A percentile compares a stretch with the other conserved stretches of the same genome.
phyloP scores from a whole-genome alignment of 1,284 basidiomycete species.

The Hemileia vastatrix region DNA sequence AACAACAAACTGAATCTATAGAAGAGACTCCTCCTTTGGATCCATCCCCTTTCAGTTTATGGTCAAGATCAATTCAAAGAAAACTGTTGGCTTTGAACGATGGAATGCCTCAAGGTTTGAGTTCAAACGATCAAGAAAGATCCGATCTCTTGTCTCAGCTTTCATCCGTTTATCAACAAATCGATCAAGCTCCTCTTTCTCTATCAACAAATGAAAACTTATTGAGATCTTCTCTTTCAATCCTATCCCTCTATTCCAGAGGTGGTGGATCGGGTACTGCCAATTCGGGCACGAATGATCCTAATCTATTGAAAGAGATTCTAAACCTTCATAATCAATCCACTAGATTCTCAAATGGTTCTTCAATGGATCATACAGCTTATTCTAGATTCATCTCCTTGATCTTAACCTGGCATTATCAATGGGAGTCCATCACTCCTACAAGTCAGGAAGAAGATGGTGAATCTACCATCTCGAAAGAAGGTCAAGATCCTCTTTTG shows the following conservation, averaged over 20 bases:
- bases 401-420: no score
- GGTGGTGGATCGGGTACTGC: no score
- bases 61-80: not conserved
- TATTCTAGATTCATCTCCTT: no score
- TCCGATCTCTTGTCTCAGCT: not conserved
- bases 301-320: no score
- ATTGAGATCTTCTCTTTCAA: not conserved
- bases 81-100: not conserved
- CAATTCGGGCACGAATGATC: no score
- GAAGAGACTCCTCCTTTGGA: not conserved
- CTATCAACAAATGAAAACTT: not conserved
- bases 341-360: no score
- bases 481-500: no score
- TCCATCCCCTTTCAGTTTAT: not conserved
- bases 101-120: not conserved
- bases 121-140: not conserved
- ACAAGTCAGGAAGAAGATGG: no score
- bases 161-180: not conserved
- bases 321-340: no score
- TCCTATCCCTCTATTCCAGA: not conserved
- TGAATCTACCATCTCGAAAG: no score
- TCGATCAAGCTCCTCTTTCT: not conserved
- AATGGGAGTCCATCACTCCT: no score
- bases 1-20: not conserved
- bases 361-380: no score